A percentile compares a stretch with the other conserved stretches of the same genome.
phyloP scores from a whole-genome alignment of 2,329 filamentous ascomycete genomes.

The Polychaeton citri region DNA sequence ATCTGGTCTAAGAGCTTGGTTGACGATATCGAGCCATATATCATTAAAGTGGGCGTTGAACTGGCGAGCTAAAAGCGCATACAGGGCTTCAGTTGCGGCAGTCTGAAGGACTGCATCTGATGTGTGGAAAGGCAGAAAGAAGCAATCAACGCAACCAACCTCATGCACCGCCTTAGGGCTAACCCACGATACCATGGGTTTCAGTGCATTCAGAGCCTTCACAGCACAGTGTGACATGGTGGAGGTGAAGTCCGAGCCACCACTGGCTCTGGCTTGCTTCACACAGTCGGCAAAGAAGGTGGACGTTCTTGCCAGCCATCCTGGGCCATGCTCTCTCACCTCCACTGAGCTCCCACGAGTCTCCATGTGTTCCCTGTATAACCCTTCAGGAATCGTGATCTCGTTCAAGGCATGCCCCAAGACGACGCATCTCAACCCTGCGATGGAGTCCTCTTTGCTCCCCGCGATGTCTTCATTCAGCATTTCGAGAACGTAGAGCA shows the following conservation, averaged over 20 bases:
- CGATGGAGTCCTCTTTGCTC: constrained; percentile 69
- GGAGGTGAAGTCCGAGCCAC: constrained; percentile 50
- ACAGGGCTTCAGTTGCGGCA: constrained; percentile 33
- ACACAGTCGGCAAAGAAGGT: constrained; percentile 63
- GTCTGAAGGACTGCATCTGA: constrained; percentile 61
- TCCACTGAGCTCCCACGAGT: constrained; percentile 55
- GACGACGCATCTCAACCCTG: constrained; percentile 66
- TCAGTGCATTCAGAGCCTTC: constrained; percentile 63
- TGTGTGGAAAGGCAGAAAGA: constrained; percentile 58
- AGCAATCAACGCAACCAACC: constrained; percentile 54
- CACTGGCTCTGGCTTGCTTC: constrained; percentile 21
- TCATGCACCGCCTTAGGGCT: constrained; percentile 68
- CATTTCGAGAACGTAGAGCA: constrained; percentile 77
- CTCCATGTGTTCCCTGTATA: constrained; percentile 54
- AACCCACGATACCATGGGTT: constrained; percentile 74
- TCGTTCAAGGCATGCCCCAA: constrained; percentile 86
- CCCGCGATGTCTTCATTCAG: constrained; percentile 91
- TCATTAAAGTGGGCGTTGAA: constrained; percentile 58
- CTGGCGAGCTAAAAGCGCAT: constrained; percentile 25
- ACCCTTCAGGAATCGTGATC: constrained; percentile 69
- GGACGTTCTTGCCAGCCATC: constrained; percentile 72
- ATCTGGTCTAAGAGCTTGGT: constrained; percentile 15
- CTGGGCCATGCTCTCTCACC: constrained; percentile 53
- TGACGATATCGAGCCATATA: constrained; percentile 16
- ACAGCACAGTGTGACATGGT: constrained; percentile 43